Base-by-base conservation (phyloP, 108 stramenopile genomes). In the Discostella stelligeroides region DNA sequence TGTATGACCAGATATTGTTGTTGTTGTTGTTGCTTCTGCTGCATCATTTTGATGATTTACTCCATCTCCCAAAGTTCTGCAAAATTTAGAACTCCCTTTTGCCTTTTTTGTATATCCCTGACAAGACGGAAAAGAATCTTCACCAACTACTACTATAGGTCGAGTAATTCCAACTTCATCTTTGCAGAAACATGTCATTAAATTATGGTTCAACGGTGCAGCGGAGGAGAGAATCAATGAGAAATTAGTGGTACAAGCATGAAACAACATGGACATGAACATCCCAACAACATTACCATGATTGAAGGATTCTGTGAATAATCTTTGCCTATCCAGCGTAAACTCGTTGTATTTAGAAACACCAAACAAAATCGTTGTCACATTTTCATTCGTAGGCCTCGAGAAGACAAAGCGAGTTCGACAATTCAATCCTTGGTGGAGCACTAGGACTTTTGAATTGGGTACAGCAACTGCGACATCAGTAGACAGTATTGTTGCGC, bases 91-190 rank as follows among this genome's bases (percentile, higher is more conserved):
- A 47, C 59, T 11, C 18, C 6, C 25, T 21, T 46, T 63, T 10
- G 14, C 27, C 1, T 28, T 43, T 3, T 42, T 42, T 63, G 61
- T 41, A 46, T 45, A 46, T 20, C 61, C 61, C 41, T 15, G 27
- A 11, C 61, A 46, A 12, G 61, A 60, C 13, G 45, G 61, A 27
- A 63, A 63, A 63, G 18, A 27, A 18, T 45, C 21, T 11, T 6
- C 24, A 27, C 14, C 24, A 4, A 23, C 46, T 12, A 25, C n/a
- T n/a, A n/a, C n/a, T n/a, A n/a, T 63, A n/a, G 61, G 61, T 45
- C 49, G 34, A 1, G 70, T 71, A 23, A 71, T 71, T 38, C 70
- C 70, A 6, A 71, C 70, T 23, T 48, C 60, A 18, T 71, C 70
- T 71, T 17, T 9, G 41, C 17, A 18, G 13, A 23, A 23, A 0